phyloP scores from a whole-genome alignment of 139 green algal species.

The Tetradesmus obliquus region DNA sequence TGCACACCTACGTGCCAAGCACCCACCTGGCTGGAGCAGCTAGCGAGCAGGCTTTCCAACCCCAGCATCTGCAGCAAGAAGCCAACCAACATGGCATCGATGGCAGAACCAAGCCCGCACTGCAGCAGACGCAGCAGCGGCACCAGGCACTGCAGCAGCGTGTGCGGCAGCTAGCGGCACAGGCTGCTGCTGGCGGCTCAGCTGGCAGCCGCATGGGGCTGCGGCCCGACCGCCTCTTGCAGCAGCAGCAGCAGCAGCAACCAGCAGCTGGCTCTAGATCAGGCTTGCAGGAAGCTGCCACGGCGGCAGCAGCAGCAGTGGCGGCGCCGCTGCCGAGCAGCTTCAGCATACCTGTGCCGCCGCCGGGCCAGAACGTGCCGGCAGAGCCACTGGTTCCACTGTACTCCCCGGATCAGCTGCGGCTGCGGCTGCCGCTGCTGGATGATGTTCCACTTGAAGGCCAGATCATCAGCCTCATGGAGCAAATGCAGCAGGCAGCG shows the following conservation, averaged over 20 bases:
- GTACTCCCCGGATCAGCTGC: constrained; percentile 41
- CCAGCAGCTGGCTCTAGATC: not conserved
- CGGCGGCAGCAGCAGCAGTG: constrained; percentile 9
- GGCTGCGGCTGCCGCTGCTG: not conserved
- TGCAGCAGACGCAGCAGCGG: not conserved
- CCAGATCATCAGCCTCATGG: constrained; percentile 37
- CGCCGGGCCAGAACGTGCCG: not conserved
- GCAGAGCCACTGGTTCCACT: constrained; percentile 3
- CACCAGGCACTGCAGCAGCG: not conserved
- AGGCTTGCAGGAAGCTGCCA: not conserved
- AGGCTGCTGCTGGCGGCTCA: not conserved
- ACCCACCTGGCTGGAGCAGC: not conserved
- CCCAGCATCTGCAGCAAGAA: not conserved
- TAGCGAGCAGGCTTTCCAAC: not conserved
- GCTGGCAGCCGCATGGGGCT: not conserved
- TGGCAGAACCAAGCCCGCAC: not conserved
- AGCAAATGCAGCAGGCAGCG: constrained; percentile 46
- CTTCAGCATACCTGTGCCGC: constrained; percentile 23
- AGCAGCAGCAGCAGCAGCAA: not conserved
- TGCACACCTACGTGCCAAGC: not conserved
- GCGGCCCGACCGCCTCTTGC: not conserved
- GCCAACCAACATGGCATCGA: not conserved
- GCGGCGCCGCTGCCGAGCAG: not conserved
- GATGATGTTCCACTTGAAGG: not conserved
- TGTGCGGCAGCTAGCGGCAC: not conserved